Base-by-base conservation (phyloP, 805 yeast species). In the Kodamaea jinghongensis region DNA sequence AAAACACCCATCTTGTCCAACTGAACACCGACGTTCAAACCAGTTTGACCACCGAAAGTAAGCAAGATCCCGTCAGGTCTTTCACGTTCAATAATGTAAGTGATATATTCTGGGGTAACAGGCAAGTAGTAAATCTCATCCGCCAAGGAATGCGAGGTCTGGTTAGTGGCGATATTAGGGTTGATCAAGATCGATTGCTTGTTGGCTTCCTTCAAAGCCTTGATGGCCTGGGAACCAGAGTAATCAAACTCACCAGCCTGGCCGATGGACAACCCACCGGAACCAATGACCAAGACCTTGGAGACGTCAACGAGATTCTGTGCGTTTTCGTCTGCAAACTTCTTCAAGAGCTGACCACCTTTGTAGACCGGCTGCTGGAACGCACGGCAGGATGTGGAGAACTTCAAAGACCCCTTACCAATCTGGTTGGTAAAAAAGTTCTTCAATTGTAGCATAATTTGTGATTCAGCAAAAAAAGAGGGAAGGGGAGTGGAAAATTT, bases 11-110 rank as follows among this genome's bases (percentile, higher is more conserved):
- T 84, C 68, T 89, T 86, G 46, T 93, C 96, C 48, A 93, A 77
- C 56, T 88, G 84, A 38, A 93, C 95, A 69, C 98, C 98, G 45
- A 91, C 96, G 60, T 90, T 93, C 55, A 93, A 76, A 49, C 85
- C 99, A 25, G 99, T 93, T 72, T 93, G 99, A 51, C 99, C 99
- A 58, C 99, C 99, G 63, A 93, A 93, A 3, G 99, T 91, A 59
- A 91, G 76, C 58, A 91, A 73, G 41, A 93, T 90, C 34, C 96
- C 98, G 66, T 93, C 98, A 29, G 99, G 99, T 52, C 80, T 79
- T 71, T 93, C 99, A 49, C 95, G 82, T 68, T 93, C 96, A 49
- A 93, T 91, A 58, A 93, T 87, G 64, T 93, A 86, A 31, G 90
- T 86, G 52, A 93, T 89, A 65, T 91, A 93, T 62, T 93, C 99